These are phyloP conservation scores for Excoecaria agallocha DNA, from an alignment of 345 rosid species.

Conservation along the genomic window DNA sequence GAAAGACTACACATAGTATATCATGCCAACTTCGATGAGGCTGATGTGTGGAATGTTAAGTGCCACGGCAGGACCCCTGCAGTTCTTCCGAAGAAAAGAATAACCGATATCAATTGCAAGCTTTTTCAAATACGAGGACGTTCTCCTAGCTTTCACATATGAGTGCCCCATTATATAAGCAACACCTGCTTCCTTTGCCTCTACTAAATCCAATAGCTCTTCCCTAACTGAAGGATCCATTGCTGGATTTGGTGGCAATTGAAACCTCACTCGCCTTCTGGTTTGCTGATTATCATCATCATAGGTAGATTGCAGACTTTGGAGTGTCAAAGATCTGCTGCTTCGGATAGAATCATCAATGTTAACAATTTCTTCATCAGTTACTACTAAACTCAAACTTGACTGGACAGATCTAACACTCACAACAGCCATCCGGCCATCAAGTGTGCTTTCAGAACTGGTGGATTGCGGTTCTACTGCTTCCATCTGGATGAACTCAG, in stretches of 20 bases:
- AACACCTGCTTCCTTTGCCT: constrained; percentile 85
- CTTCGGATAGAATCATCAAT: constrained; percentile 48
- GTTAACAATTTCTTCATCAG: constrained; percentile 51
- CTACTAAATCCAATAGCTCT: constrained; percentile 71
- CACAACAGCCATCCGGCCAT: constrained; percentile 93
- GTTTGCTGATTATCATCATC: constrained; percentile 64
- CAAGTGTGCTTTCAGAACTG: constrained; percentile 58
- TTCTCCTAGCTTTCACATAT: constrained; percentile 75
- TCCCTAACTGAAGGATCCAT: constrained; percentile 76
- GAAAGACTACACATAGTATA: constrained; percentile 63
- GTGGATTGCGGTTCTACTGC: constrained; percentile 62
- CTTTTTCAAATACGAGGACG: constrained; percentile 66
- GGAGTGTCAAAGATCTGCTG: constrained; percentile 71
- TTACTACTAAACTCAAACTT: constrained; percentile 46
- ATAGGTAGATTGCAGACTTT: constrained; percentile 57
- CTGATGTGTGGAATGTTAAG: constrained; percentile 89
- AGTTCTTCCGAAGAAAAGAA: constrained; percentile 90
- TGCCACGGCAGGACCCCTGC: constrained; percentile 91
- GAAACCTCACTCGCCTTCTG: constrained; percentile 70
- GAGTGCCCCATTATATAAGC: constrained; percentile 91
- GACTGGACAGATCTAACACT: constrained; percentile 57
- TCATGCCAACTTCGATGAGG: constrained; percentile 95
- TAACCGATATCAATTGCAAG: constrained; percentile 69
- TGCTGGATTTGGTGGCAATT: constrained; percentile 47
- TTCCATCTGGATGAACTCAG: constrained; percentile 96